Evolutionary conservation across 192 early-diverging fungal species (phyloP).

Genomic region (Coemansia biformis): DNA sequence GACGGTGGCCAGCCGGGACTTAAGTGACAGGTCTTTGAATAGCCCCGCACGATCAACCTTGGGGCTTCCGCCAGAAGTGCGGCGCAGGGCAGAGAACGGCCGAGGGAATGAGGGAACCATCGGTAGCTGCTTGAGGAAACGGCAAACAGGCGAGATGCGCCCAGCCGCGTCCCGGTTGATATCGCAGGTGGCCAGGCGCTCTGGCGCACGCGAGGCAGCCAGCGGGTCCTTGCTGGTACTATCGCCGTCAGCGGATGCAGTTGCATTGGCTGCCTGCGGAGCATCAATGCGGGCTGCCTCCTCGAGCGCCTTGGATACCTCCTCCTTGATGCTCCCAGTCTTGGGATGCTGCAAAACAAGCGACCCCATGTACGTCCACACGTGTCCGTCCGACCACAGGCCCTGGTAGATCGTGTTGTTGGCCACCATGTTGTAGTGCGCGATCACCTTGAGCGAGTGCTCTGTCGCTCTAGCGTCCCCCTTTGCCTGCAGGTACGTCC

Average conservation of each 20-base stretch:
- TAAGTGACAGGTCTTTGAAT: constrained; percentile 36
- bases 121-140: constrained; percentile 39
- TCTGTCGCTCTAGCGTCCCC: constrained; percentile 11
- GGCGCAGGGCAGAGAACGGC: constrained; percentile 38
- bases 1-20: constrained; percentile 21
- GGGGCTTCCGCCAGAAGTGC: constrained; percentile 22
- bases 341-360: constrained; percentile 45
- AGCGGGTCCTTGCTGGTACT: constrained; percentile 20
- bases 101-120: constrained; percentile 33
- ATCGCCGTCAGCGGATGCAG: constrained; percentile 1
- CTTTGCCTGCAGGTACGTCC: constrained; percentile 37
- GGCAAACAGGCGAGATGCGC: constrained; percentile 35
- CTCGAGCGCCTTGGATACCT: constrained; percentile 31
- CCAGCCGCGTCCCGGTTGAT: constrained; percentile 37
- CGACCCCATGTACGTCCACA: constrained; percentile 49
- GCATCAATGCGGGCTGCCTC: constrained; percentile 18
- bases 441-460: constrained; percentile 40
- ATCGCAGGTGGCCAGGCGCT: constrained; percentile 42
- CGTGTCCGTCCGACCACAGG: constrained; percentile 45
- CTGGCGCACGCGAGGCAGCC: constrained; percentile 22
- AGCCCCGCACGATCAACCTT: constrained; percentile 35
- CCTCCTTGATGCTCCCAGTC: constrained; percentile 35
- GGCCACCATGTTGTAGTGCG: constrained; percentile 49
- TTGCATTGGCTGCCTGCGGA: neutral
- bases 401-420: constrained; percentile 51